Conservation (phyloP, 2,329 filamentous ascomycete genomes). For the Neofusicoccum cordaticola region DNA sequence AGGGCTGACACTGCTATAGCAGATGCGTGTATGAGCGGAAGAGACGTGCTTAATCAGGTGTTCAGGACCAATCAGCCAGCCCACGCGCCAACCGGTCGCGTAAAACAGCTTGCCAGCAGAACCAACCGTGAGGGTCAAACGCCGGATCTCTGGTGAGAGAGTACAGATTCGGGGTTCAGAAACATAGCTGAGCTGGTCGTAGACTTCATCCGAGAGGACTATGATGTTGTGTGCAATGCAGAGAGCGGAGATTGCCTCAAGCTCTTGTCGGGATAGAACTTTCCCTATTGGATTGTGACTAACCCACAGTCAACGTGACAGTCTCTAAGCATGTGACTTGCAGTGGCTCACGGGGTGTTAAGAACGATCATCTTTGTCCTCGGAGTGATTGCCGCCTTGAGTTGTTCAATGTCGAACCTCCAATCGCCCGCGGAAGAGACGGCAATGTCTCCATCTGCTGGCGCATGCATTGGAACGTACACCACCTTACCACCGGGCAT, state of each 20-base stretch:
- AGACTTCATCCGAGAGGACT: conserved; percentile 71
- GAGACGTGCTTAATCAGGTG: conserved; percentile 88
- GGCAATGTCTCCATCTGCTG: conserved; percentile 70
- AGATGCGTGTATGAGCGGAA: conserved; percentile 94
- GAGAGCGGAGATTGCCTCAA: conserved; percentile 79
- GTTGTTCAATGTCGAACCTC: conserved; percentile 78
- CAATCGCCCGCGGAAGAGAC: conserved; percentile 86
- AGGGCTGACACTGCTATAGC: conserved; percentile 89
- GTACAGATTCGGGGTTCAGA: conserved; percentile 92
- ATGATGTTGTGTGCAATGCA: conserved; percentile 92
- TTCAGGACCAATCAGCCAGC: conserved; percentile 87
- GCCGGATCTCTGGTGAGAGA: conserved; percentile 83
- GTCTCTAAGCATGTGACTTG: too few species aligned
- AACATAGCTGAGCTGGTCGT: conserved; percentile 91
- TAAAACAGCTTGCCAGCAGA: conserved; percentile 99
- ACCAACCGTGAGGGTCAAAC: conserved; percentile 86
- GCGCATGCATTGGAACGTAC: conserved; percentile 90
- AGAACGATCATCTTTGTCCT: conserved; percentile 95
- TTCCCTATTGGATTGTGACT: conserved; percentile 92
- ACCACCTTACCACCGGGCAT: conserved; percentile 95
- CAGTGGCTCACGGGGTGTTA: conserved; percentile 58
- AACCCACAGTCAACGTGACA: too few species aligned
- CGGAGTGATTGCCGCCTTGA: conserved; percentile 76
- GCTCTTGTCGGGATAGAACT: conserved; percentile 80
- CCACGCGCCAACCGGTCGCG: conserved; percentile 93